These are phyloP conservation scores for Ensete ventricosum DNA, from an alignment of 176 grass and related monocot genomes.

Conservation along the genomic window DNA sequence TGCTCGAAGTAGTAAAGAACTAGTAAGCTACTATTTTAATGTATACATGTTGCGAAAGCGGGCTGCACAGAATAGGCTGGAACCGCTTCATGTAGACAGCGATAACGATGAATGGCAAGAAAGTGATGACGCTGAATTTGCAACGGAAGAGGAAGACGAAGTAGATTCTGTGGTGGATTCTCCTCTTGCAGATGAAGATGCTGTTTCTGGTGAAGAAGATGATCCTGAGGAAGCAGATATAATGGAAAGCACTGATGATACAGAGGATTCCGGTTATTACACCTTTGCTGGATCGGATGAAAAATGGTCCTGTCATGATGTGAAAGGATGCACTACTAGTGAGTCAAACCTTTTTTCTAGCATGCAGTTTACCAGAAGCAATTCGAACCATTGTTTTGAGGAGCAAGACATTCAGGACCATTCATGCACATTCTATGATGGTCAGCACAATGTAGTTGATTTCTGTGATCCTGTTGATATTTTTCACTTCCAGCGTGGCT, in stretches of 20 bases:
- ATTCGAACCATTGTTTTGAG: not conserved
- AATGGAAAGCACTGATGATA: conserved; percentile 2
- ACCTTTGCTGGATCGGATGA: conserved; percentile 13
- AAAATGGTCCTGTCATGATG: not conserved
- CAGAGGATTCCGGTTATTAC: conserved; percentile 26
- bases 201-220: conserved; percentile 26
- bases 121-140: conserved; percentile 32
- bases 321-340: not conserved
- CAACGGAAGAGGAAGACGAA: conserved; percentile 25
- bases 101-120: conserved; percentile 67
- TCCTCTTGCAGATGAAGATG: conserved; percentile 20
- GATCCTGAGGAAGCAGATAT: not conserved
- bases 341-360: conserved; percentile 1
- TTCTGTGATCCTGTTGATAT: not conserved
- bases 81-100: conserved; percentile 49
- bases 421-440: not conserved
- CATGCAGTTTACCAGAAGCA: not conserved
- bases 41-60: conserved; percentile 73
- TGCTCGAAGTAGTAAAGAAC: conserved; percentile 48
- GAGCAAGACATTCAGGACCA: not conserved
- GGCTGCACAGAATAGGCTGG: conserved; percentile 57
- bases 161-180: conserved; percentile 42
- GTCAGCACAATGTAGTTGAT: not conserved
- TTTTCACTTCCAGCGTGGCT: not conserved
- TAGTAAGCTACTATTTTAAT: conserved; percentile 81